phyloP scores from a whole-genome alignment of 2,329 filamentous ascomycete species.

The Cercospora sp. region DNA sequence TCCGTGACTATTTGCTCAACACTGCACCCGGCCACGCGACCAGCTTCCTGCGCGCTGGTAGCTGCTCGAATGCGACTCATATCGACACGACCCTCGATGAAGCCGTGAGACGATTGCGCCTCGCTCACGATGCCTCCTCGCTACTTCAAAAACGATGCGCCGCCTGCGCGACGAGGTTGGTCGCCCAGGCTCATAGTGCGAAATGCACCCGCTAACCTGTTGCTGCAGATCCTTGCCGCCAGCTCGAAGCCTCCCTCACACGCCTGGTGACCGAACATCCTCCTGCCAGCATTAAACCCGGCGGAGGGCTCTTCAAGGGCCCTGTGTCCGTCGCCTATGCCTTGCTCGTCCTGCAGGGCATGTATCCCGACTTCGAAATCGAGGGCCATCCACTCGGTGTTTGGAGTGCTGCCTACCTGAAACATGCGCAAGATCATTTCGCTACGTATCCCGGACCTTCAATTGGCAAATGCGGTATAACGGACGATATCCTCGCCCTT shows the following conservation, averaged over 20 bases:
- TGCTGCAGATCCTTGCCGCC: constrained; percentile 49
- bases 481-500: constrained; percentile 53
- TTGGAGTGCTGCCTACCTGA: constrained; percentile 54
- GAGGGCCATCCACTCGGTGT: constrained; percentile 50
- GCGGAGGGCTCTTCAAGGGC: constrained; percentile 54
- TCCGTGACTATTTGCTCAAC: background rate
- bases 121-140: constrained; percentile 36
- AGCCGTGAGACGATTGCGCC: background rate
- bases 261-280: constrained; percentile 52
- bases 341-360: constrained; percentile 52
- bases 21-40: background rate
- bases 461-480: constrained; percentile 51
- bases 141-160: constrained; percentile 45
- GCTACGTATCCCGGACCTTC: constrained; percentile 51
- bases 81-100: background rate
- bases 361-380: constrained; percentile 51
- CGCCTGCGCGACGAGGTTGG: constrained; percentile 40
- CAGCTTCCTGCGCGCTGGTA: background rate
- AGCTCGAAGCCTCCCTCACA: constrained; percentile 52
- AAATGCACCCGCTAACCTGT: background rate
- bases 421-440: constrained; percentile 53
- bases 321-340: constrained; percentile 53
- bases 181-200: background rate
- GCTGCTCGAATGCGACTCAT: constrained; percentile 7
- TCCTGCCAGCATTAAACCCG: constrained; percentile 48